These are phyloP conservation scores for Adansonia digitata DNA, from an alignment of 345 rosid genomes.

Conservation along the genomic window DNA sequence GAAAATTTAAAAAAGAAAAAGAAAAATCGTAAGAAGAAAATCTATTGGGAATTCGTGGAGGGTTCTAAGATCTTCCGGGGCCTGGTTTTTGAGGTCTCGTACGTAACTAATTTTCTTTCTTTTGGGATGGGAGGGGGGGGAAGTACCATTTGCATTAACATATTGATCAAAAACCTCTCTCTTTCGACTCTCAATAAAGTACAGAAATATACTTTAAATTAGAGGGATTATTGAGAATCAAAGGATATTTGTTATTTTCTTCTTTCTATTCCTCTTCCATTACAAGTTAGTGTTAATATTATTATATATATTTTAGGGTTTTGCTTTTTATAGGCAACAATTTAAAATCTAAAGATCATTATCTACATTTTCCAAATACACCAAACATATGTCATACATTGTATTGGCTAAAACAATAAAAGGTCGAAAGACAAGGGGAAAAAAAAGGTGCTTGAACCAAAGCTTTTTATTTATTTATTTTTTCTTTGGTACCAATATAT, in stretches of 20 bases:
- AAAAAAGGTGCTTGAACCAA: background rate
- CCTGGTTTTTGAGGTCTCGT: background rate
- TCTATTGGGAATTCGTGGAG: background rate
- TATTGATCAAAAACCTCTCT: slow-evolving; percentile 1
- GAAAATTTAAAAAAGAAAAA: no score
- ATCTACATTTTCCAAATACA: background rate
- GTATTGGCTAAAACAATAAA: background rate
- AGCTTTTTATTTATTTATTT: background rate
- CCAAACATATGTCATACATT: background rate
- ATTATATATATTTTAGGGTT: slow-evolving; percentile 8
- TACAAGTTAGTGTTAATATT: background rate
- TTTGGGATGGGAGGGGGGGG: no score
- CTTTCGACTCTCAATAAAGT: background rate
- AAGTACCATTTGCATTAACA: slow-evolving; percentile 10
- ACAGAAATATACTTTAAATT: slow-evolving; percentile 14
- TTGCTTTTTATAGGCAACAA: background rate
- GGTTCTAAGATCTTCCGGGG: background rate
- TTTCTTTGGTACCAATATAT: background rate
- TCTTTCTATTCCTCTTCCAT: slow-evolving; percentile 6
- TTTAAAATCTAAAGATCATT: no score
- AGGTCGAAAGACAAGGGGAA: slow-evolving; percentile 5
- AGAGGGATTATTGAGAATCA: slow-evolving; percentile 24
- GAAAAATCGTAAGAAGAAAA: background rate
- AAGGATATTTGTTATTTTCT: background rate
- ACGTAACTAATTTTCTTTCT: background rate